Base-by-base conservation (phyloP, 116 monocot species). In the Papilionanthe hybrid region DNA sequence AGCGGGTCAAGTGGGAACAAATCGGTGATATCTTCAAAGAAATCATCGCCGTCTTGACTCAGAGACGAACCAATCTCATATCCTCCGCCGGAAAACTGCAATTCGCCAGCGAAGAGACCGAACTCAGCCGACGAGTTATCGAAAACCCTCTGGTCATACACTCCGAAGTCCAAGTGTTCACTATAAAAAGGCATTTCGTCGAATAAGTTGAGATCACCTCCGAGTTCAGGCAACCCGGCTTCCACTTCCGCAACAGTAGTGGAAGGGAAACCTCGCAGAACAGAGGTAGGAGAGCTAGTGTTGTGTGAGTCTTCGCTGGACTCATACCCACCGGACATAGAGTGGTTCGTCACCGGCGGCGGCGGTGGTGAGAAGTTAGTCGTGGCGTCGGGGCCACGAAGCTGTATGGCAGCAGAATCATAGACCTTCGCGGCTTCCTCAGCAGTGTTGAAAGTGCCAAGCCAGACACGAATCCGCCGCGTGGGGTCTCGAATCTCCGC, bases 401-500 rank as follows among this genome's bases (percentile, higher is more conserved):
- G 86, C 57, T 82, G 82, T 37, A 89, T 75, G 1, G 94, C 92
- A 4, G 94, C 90, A 20, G 67, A 43, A 86, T 94, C 94, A 81
- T 94, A 94, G 48, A 87, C 94, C 71, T 76, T 77, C 20, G 94
- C 94, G 28, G 94, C 94, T 77, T 90, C 92, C 90, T 95, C 92
- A 0, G 92, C 94, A 17, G 94, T 92, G 86, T 92, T 83, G 83
- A 85, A 94, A 1, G 92, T 94, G 9, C 94, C 94, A 47, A 95
- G 90, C 94, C 94, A 94, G 23, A 91, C 79, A 13, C 93, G 91
- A 66, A 88, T 81, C 11, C 88, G 84, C 20, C 86, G 84, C 76
- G 80, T 49, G 19, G 96, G 96, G 84, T 96, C 95, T 41, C 95
- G 91, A 30, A 96, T 96, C 87, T 96, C 95, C 42, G 95, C 93